These are phyloP conservation scores for Pochonia chlamydosporia DNA, from an alignment of 2,329 filamentous ascomycete genomes.

Conservation along the genomic window DNA sequence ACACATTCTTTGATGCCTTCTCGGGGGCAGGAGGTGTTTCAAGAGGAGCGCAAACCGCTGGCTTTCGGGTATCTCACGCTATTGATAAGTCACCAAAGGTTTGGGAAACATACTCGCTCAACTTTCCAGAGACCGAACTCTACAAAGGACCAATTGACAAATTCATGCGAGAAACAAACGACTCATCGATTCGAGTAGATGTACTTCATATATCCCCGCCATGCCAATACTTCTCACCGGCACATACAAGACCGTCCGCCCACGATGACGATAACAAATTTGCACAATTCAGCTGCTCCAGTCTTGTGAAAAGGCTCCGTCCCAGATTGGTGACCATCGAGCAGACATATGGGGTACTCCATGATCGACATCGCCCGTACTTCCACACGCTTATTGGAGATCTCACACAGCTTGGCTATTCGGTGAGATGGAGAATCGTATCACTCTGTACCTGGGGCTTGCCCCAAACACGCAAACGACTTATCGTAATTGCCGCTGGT, in stretches of 20 bases:
- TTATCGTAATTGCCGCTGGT: slow-evolving; percentile 54
- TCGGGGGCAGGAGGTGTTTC: slow-evolving; percentile 69
- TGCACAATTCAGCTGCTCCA: slow-evolving; percentile 45
- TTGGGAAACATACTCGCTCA: slow-evolving; percentile 49
- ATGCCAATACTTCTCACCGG: slow-evolving; percentile 70
- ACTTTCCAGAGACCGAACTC: slow-evolving; percentile 49
- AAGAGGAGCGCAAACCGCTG: slow-evolving; percentile 52
- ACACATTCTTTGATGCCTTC: slow-evolving; percentile 67
- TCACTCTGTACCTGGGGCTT: slow-evolving; percentile 44
- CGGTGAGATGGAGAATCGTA: slow-evolving; percentile 61
- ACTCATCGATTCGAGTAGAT: slow-evolving; percentile 44
- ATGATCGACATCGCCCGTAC: slow-evolving; percentile 44
- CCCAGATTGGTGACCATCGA: slow-evolving; percentile 73
- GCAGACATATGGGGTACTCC: slow-evolving; percentile 65
- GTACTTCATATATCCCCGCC: slow-evolving; percentile 71
- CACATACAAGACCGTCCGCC: slow-evolving; percentile 61
- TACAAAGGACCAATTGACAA: slow-evolving; percentile 40
- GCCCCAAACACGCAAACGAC: slow-evolving; percentile 41
- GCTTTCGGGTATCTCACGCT: slow-evolving; percentile 53
- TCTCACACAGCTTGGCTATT: slow-evolving; percentile 62
- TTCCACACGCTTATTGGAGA: slow-evolving; percentile 57
- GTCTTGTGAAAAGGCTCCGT: slow-evolving; percentile 49
- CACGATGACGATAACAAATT: slow-evolving; percentile 67
- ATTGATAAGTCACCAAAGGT: slow-evolving; percentile 59
- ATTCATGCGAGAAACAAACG: slow-evolving; percentile 36